Conservation (phyloP, 495 filamentous ascomycete genomes). For the Penicillium fimorum region DNA sequence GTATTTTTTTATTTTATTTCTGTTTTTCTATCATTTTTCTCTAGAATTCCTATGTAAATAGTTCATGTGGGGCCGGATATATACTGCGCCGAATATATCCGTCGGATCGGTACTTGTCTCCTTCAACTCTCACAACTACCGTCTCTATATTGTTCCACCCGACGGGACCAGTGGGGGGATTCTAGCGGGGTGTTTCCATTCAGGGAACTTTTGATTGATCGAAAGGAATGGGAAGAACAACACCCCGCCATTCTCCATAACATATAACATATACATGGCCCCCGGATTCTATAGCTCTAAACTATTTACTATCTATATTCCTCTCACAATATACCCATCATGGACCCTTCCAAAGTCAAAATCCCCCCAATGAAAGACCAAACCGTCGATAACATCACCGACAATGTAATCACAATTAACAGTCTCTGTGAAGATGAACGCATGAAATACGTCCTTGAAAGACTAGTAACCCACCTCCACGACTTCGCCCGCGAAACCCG, state of each 20-base stretch:
- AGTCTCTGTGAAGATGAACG: slow-evolving; percentile 64
- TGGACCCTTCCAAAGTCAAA: slow-evolving; percentile 53
- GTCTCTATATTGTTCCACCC: no score
- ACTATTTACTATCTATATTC: background rate
- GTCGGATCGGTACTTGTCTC: no score
- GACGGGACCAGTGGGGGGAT: no score
- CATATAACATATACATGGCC: slow-evolving; percentile 1
- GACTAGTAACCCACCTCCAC: slow-evolving; percentile 76
- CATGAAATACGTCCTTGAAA: slow-evolving; percentile 68
- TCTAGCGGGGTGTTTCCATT: background rate
- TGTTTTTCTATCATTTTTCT: background rate
- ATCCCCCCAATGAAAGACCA: slow-evolving; percentile 67
- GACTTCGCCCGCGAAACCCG: slow-evolving; percentile 81
- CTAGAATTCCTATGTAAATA: no score
- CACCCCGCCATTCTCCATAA: slow-evolving; percentile 8
- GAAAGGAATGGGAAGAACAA: background rate
- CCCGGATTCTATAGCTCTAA: slow-evolving; percentile 1
- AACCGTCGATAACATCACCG: slow-evolving; percentile 80
- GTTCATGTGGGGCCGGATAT: background rate
- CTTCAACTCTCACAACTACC: no score
- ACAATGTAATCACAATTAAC: slow-evolving; percentile 72
- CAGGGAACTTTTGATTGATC: background rate
- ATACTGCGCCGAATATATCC: background rate
- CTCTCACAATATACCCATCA: slow-evolving; percentile 22
- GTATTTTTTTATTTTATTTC: background rate